A percentile compares a stretch with the other conserved stretches of the same genome.
phyloP scores from a whole-genome alignment of 2,329 filamentous ascomycete genomes.

The Fusarium penzigii region DNA sequence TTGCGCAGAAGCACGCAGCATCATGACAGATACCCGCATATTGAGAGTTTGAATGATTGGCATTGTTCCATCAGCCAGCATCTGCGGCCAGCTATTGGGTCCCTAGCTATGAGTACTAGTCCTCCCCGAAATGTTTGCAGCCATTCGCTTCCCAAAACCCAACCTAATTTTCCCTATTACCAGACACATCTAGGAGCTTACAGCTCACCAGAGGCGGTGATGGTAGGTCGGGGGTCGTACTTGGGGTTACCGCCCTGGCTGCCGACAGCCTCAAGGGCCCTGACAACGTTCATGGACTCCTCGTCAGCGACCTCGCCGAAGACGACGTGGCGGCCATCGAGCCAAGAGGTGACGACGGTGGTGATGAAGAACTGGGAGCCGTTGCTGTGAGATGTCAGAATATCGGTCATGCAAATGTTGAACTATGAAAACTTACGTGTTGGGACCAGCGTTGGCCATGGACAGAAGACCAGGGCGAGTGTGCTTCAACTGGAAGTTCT shows the following conservation, averaged over 20 bases:
- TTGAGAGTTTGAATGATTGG: conserved; percentile 19
- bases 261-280: conserved; percentile 63
- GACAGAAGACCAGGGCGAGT: conserved; percentile 75
- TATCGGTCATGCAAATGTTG: background rate
- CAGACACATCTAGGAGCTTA: conserved; percentile 34
- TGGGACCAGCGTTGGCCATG: conserved; percentile 94
- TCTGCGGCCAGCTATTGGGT: conserved; percentile 16
- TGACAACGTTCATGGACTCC: conserved; percentile 54
- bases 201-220: conserved; percentile 53
- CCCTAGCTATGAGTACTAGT: conserved; percentile 18
- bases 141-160: conserved; percentile 17
- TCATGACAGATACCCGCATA: background rate
- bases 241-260: conserved; percentile 55
- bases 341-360: conserved; percentile 85
- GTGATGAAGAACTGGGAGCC: conserved; percentile 98
- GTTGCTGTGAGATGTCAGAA: conserved; percentile 64
- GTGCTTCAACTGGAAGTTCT: conserved; percentile 86
- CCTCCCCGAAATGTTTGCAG: conserved; percentile 20
- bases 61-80: conserved; percentile 21
- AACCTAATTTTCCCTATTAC: conserved; percentile 8
- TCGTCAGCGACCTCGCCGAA: conserved; percentile 71
- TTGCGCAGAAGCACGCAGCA: background rate
- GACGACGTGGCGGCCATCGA: conserved; percentile 81
- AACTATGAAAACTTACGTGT: conserved; percentile 65
- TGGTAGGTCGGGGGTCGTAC: conserved; percentile 59